Evolutionary conservation across 2,329 filamentous ascomycete genomes (phyloP), one percentile per base, ranked within the genome.

Genomic region (Botryotinia globosa): DNA sequence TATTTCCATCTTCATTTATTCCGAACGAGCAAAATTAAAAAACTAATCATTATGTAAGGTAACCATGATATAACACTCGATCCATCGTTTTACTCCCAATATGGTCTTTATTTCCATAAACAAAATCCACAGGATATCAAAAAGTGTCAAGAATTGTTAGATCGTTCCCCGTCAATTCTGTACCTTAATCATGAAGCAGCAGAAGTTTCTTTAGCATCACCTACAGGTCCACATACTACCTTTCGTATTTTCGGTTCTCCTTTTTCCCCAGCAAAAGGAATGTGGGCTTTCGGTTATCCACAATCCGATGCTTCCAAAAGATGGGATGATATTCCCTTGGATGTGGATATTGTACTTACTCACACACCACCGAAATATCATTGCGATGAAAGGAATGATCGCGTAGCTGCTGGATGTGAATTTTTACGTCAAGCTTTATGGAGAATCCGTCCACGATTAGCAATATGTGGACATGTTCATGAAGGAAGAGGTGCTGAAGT

Each of bases 51-150:
- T 59, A 25, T 72, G 18, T 29, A 74, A 91, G 91, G 92, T 42
- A 94, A 94, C 79, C 92, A 94, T 81, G 92, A 94, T 78, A 84
- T 92, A 67, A 91, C 90, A 0, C 85, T 94, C 10, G 91, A 94
- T 78, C 76, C 83, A n/a, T 79, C 83, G 4, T 93, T 92, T 79
- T 91, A 89, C 79, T 77, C 81, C 14, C 80, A 86, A 58, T 84
- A 89, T 76, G 85, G 86, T 0, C 77, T 79, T 1, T 82, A 83
- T 69, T 88, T 90, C 77, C 88, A 90, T 78, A 89, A 88, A 77
- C 85, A 88, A 68, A 78, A 79, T 5, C 83, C 84, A 0, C 87
- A 92, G 78, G 85, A 87, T 45, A 80, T 86, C 0, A 79, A 81
- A 12, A 83, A 84, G 45, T 92, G 90, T 78, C 82, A 87, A 54